Evolutionary conservation across 352 stramenopile species (phyloP).

Genomic region (Globisporangium cystogenes): DNA sequence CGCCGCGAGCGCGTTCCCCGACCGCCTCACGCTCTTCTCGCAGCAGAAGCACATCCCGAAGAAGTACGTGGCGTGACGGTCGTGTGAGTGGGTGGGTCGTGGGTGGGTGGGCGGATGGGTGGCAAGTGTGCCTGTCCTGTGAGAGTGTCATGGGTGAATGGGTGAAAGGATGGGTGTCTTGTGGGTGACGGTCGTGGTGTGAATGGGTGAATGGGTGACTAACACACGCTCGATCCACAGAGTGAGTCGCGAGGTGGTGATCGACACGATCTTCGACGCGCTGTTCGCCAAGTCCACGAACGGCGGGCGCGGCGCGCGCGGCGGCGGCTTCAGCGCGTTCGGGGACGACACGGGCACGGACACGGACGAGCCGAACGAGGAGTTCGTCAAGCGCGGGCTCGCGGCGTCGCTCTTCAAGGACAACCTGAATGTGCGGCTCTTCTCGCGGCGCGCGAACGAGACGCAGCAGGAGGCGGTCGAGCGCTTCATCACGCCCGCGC

Average conservation of each 20-base stretch:
- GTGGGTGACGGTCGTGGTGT: too few relatives aligned
- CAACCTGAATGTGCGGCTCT: constrained; percentile 26
- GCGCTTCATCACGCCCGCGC: constrained; percentile 64
- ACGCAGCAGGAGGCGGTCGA: constrained; percentile 47
- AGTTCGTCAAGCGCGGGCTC: constrained; percentile 79
- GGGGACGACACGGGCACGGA: constrained; percentile 74
- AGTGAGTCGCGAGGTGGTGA: constrained; percentile 73
- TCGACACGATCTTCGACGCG: constrained; percentile 77
- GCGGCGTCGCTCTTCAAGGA: constrained; percentile 75
- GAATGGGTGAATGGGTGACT: too few relatives aligned
- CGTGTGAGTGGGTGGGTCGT: neutral
- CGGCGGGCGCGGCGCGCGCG: constrained; percentile 14
- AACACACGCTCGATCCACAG: too few relatives aligned
- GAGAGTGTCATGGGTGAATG: too few relatives aligned
- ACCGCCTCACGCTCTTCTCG: constrained; percentile 8
- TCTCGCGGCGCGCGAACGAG: constrained; percentile 21
- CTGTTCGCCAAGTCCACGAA: constrained; percentile 61
- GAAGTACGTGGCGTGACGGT: constrained; percentile 14
- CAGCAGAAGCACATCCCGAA: constrained; percentile 24
- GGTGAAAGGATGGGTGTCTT: neutral
- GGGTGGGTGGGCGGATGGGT: neutral
- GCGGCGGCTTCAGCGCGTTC: constrained; percentile 50
- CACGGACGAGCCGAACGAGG: constrained; percentile 77
- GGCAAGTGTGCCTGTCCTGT: too few relatives aligned
- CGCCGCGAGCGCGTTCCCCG: constrained; percentile 37